A percentile compares a stretch with the other conserved stretches of the same genome.
phyloP scores from a whole-genome alignment of 306 rosid genomes.

The Medicago lupulina region DNA sequence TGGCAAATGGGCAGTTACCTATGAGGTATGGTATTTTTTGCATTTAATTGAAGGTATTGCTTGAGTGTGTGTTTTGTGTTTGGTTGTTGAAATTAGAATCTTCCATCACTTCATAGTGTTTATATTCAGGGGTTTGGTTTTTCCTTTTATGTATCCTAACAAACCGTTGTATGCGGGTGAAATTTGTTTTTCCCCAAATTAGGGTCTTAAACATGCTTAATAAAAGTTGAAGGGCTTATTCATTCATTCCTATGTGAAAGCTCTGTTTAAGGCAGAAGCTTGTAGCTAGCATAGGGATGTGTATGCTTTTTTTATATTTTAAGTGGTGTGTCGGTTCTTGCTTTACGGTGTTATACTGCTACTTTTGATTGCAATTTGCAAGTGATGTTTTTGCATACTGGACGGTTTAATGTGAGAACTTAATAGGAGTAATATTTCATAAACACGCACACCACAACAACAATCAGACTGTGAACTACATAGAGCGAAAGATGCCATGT shows the following conservation, averaged over 20 bases:
- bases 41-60: conserved; percentile 29
- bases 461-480: background rate
- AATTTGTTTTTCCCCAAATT: background rate
- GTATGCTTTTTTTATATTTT: background rate
- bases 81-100: conserved; percentile 1
- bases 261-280: conserved; percentile 1
- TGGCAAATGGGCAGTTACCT: conserved; percentile 97
- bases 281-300: conserved; percentile 1
- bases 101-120: background rate
- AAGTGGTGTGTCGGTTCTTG: background rate
- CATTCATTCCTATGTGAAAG: conserved; percentile 10
- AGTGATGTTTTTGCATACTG: background rate
- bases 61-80: background rate
- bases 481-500: background rate
- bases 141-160: conserved; percentile 2
- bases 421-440: background rate
- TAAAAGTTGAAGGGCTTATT: conserved; percentile 19
- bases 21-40: conserved; percentile 62
- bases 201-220: background rate
- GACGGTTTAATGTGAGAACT: background rate
- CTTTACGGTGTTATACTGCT: background rate
- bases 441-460: background rate
- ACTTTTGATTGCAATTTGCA: background rate
- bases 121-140: background rate
- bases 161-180: background rate